Evolutionary conservation across 768 basidiomycete genomes (phyloP), one percentile per base, ranked within the genome.

Genomic region (Podaxis pistillaris): DNA sequence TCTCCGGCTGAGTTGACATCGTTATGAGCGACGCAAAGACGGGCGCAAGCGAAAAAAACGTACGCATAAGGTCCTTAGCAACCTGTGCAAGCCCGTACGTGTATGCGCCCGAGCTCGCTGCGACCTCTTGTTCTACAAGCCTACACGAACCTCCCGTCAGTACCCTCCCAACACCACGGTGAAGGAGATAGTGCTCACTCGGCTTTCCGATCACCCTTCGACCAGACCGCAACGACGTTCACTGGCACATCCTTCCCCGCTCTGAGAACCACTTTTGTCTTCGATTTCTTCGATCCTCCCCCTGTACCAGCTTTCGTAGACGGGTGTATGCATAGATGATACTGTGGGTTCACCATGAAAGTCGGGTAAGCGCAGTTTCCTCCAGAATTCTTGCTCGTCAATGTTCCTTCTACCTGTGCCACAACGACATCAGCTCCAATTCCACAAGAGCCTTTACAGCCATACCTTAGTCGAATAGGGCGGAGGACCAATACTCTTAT

Each of bases 271-370:
- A 90, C 62, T 7, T 77, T 72, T 6, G 79, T 75, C 67, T 81
- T 86, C 22, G 68, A 65, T 52, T 67, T 71, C 33, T 55, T 66
- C 6, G 65, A 51, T 49, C 40, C 38, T 38, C n/a, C 19, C 47
- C 36, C 46, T 13, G 28, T 24, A 19, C 62, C 58, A 62, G 49
- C 30, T 22, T 44, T 60, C 37, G 60, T 70, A 1, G 74, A 68
- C 3, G 83, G 76, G 58, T 80, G 76, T 19, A 96, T 74, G 6
- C 75, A 80, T 13, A 98, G 77, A 60, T 82, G 81, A 73, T 93
- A 98, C 69, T 97, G 94, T 0, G 96, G 96, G 70, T 98, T 98
- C 54, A 84, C 73, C 87, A 96, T 90, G 73, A 90, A 97, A 0
- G 90, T 88, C 0, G 92, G 86, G 66, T 86, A 79, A 4, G 85